Evolutionary conservation across 768 basidiomycete species (phyloP).

Genomic region (Lanmaoa rubissima): DNA sequence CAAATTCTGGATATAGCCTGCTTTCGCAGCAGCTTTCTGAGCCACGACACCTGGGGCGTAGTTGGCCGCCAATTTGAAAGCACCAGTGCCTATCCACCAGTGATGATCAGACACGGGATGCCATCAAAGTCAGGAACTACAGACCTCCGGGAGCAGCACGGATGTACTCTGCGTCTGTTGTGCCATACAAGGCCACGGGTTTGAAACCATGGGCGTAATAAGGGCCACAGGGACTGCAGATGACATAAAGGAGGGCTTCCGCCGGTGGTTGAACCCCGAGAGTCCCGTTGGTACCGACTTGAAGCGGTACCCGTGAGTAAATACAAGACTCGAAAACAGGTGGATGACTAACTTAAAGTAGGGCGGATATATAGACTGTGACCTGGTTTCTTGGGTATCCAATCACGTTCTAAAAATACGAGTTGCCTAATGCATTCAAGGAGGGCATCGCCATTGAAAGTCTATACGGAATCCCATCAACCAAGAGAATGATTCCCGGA

Average conservation of each 20-base stretch:
- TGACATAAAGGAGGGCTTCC: constrained; percentile 66
- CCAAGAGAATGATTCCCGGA: neutral
- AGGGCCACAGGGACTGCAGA: constrained; percentile 66
- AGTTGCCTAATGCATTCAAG: constrained; percentile 84
- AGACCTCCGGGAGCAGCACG: constrained; percentile 83
- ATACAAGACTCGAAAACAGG: neutral
- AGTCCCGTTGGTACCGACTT: constrained; percentile 67
- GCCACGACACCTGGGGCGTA: constrained; percentile 88
- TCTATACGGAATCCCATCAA: constrained; percentile 39
- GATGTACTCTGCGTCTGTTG: constrained; percentile 63
- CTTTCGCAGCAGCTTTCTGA: constrained; percentile 69
- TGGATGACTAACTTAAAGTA: constrained; percentile 52
- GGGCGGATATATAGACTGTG: constrained; percentile 92
- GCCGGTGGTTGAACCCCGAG: constrained; percentile 56
- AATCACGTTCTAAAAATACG: constrained; percentile 77
- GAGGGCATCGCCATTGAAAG: constrained; percentile 74
- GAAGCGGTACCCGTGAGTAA: constrained; percentile 5
- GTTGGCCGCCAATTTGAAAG: constrained; percentile 84
- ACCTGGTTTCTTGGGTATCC: constrained; percentile 87
- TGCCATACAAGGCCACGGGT: constrained; percentile 82
- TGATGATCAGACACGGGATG: constrained; percentile 7
- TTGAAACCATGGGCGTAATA: constrained; percentile 89
- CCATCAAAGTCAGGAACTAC: neutral
- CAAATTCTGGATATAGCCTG: constrained; percentile 85
- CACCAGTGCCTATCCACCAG: constrained; percentile 62